phyloP scores from a whole-genome alignment of 352 stramenopile species.

The Phytophthora cryptogea region DNA sequence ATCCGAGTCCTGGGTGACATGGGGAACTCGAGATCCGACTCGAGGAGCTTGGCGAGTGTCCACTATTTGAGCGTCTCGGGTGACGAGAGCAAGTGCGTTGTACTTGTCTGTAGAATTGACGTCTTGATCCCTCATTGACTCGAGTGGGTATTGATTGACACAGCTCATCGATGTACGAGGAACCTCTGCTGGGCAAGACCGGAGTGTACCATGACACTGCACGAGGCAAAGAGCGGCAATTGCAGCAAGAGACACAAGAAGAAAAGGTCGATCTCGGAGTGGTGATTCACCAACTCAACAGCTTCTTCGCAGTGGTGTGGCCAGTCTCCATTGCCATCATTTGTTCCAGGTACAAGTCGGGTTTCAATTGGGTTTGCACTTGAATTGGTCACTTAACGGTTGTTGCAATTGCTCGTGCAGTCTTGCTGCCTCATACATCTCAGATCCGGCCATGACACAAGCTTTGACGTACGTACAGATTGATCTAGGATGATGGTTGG shows the following conservation, averaged over 20 bases:
- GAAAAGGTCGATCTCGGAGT: conserved; percentile 32
- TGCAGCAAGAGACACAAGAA: conserved; percentile 21
- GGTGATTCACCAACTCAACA: conserved; percentile 71
- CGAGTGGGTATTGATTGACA: not conserved
- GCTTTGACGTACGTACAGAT: conserved; percentile 74
- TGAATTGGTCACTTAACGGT: not conserved
- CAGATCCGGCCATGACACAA: conserved; percentile 46
- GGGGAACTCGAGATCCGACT: conserved; percentile 46
- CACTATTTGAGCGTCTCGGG: conserved; percentile 29
- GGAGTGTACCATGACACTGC: conserved; percentile 5
- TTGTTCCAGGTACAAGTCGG: conserved; percentile 46
- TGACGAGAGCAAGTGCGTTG: conserved; percentile 31
- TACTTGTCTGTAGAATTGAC: too few relatives aligned
- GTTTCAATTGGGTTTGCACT: not conserved
- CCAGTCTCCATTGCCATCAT: conserved; percentile 79
- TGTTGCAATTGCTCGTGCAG: conserved; percentile 22
- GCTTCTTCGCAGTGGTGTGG: conserved; percentile 76
- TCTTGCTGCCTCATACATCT: conserved; percentile 51
- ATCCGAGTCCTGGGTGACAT: conserved; percentile 14
- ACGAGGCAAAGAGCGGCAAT: conserved; percentile 15
- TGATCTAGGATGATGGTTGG: too few relatives aligned
- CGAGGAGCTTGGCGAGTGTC: conserved; percentile 38
- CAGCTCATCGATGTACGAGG: conserved; percentile 48
- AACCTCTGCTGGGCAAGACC: conserved; percentile 55
- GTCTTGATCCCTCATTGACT: too few relatives aligned